These are phyloP conservation scores for Jatropha curcas DNA, from an alignment of 345 rosid species.

Conservation along the genomic window DNA sequence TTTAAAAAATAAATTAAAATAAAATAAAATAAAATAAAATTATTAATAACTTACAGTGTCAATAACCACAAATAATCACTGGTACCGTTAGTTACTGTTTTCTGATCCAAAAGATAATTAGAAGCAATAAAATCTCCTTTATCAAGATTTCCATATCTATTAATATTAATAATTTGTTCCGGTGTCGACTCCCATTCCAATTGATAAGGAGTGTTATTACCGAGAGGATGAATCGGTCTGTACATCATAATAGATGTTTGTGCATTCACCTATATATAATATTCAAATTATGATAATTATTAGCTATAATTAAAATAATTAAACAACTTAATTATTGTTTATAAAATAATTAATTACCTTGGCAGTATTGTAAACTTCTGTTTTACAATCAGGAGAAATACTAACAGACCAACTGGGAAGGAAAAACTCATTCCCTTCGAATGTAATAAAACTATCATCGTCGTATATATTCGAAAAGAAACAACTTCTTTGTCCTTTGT, in stretches of 20 bases:
- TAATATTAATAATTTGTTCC: constrained; percentile 19
- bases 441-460: no score
- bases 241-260: constrained; percentile 34
- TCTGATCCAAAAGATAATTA: constrained; percentile 51
- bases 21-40: background rate
- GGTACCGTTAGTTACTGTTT: constrained; percentile 43
- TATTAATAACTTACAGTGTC: constrained; percentile 47
- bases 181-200: constrained; percentile 42
- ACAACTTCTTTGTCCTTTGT: constrained; percentile 33
- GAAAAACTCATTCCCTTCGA: no score
- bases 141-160: background rate
- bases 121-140: background rate
- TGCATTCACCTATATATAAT: constrained; percentile 38
- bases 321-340: no score
- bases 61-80: constrained; percentile 73
- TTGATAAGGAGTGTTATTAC: background rate
- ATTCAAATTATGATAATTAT: no score
- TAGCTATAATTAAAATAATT: no score
- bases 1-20: background rate
- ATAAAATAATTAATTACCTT: background rate
- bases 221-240: constrained; percentile 17
- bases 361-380: background rate
- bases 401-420: no score
- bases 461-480: constrained; percentile 30
- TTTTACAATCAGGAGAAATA: no score